These are phyloP conservation scores for Xerophyta viscosa DNA, from an alignment of 106 monocot genomes.

Conservation along the genomic window DNA sequence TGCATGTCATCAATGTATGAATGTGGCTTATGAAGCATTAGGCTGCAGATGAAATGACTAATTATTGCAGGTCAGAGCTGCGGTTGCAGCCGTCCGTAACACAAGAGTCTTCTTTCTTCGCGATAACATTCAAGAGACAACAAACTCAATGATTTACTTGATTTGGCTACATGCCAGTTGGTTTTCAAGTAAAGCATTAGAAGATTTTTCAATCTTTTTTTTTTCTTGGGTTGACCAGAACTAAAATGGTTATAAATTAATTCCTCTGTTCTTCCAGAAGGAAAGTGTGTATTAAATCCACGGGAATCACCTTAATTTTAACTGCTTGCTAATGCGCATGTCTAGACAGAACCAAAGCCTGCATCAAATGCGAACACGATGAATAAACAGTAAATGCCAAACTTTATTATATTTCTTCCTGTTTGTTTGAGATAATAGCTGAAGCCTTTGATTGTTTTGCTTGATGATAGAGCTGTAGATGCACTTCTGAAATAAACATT, in stretches of 20 bases:
- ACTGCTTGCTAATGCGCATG: conserved; percentile 67
- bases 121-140: conserved; percentile 18
- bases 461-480: conserved; percentile 70
- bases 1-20: too few relatives aligned
- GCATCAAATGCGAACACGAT: conserved; percentile 47
- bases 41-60: too few relatives aligned
- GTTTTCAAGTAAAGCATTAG: conserved; percentile 76
- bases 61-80: conserved; percentile 74
- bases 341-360: conserved; percentile 47
- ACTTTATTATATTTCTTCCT: too few relatives aligned
- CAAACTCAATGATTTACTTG: conserved; percentile 28
- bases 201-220: too few relatives aligned
- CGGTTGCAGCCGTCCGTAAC: conserved; percentile 43
- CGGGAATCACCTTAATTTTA: conserved; percentile 78
- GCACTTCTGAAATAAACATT: conserved; percentile 59
- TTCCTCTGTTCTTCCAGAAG: conserved; percentile 23
- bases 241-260: neutral
- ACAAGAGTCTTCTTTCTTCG: conserved; percentile 47
- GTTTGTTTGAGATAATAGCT: conserved; percentile 4
- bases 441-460: conserved; percentile 15
- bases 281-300: conserved; percentile 77
- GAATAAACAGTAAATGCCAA: too few relatives aligned
- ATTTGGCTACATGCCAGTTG: conserved; percentile 66
- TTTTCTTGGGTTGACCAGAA: too few relatives aligned
- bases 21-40: too few relatives aligned